Conservation (phyloP, 2,329 filamentous ascomycete genomes). For the Trematosphaeria pertusa region DNA sequence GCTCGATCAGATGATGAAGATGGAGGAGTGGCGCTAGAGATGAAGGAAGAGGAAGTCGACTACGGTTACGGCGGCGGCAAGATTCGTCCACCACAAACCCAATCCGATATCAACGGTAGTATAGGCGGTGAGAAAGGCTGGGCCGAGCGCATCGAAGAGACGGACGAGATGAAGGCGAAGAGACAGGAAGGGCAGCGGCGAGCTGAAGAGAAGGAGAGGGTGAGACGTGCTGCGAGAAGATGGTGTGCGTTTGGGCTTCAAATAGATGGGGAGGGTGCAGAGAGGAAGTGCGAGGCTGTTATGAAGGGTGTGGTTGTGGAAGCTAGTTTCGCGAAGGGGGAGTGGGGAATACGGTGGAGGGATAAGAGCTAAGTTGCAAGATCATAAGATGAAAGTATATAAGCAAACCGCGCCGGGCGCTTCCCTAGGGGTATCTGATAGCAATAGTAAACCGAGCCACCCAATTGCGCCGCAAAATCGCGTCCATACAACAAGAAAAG, state of each 20-base stretch:
- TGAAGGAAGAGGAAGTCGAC: slow-evolving; percentile 8
- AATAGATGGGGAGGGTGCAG: slow-evolving; percentile 28
- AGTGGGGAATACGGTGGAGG: slow-evolving; percentile 66
- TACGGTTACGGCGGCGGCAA: slow-evolving; percentile 41
- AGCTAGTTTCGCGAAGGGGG: slow-evolving; percentile 66
- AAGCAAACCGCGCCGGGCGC: no score
- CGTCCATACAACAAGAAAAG: neutral
- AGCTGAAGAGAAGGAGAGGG: slow-evolving; percentile 63
- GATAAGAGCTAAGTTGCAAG: slow-evolving; percentile 48
- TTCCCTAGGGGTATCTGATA: slow-evolving; percentile 27
- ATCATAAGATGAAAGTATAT: no score
- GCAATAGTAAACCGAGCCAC: neutral
- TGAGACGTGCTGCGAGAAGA: slow-evolving; percentile 68
- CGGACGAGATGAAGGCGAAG: slow-evolving; percentile 59
- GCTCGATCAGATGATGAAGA: slow-evolving; percentile 24
- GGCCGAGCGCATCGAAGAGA: slow-evolving; percentile 61
- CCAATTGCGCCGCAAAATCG: neutral
- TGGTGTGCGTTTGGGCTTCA: slow-evolving; percentile 63
- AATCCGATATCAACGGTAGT: slow-evolving; percentile 63
- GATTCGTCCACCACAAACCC: slow-evolving; percentile 49
- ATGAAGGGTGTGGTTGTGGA: slow-evolving; percentile 67
- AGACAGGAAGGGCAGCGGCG: slow-evolving; percentile 57
- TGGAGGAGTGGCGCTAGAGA: slow-evolving; percentile 22
- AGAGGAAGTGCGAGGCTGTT: slow-evolving; percentile 63
- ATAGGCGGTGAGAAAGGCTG: slow-evolving; percentile 63